These are phyloP conservation scores for Nigrospora osmanthi DNA, from an alignment of 2,329 filamentous ascomycete species.

Conservation along the genomic window DNA sequence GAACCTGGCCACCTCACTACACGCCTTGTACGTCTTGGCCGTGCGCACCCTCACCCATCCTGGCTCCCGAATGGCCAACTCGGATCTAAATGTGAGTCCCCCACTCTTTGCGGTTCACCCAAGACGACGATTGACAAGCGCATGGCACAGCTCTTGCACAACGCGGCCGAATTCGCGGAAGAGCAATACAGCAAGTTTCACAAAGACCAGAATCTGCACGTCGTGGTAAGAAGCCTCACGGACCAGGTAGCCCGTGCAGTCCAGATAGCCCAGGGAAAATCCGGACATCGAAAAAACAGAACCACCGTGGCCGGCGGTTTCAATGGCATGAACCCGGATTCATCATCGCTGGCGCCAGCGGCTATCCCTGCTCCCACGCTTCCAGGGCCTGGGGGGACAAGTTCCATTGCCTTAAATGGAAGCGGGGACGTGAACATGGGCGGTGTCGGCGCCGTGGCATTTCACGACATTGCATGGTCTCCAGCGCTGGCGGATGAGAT, in stretches of 20 bases:
- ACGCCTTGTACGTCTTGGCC: conserved; percentile 4
- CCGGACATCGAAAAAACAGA: background rate
- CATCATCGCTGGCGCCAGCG: background rate
- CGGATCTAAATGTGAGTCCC: conserved; percentile 4
- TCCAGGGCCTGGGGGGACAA: too few species aligned
- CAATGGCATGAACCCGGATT: background rate
- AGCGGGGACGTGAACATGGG: background rate
- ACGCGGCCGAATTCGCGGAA: conserved; percentile 5
- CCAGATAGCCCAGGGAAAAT: background rate
- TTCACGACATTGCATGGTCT: background rate
- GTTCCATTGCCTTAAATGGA: too few species aligned
- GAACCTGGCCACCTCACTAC: conserved; percentile 1
- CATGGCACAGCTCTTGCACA: conserved; percentile 2
- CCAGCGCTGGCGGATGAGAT: conserved; percentile 1
- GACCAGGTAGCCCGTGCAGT: background rate
- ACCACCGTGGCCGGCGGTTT: background rate
- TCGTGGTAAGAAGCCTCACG: background rate
- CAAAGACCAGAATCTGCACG: conserved; percentile 1
- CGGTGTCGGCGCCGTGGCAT: background rate
- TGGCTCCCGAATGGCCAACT: conserved; percentile 3
- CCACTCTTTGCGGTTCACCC: background rate
- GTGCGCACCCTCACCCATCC: conserved; percentile 2
- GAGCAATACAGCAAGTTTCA: background rate
- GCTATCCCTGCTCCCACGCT: background rate
- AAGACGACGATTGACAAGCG: too few species aligned